Base-by-base conservation (phyloP, 2,329 filamentous ascomycete species). In the Fusarium xyrophilum region DNA sequence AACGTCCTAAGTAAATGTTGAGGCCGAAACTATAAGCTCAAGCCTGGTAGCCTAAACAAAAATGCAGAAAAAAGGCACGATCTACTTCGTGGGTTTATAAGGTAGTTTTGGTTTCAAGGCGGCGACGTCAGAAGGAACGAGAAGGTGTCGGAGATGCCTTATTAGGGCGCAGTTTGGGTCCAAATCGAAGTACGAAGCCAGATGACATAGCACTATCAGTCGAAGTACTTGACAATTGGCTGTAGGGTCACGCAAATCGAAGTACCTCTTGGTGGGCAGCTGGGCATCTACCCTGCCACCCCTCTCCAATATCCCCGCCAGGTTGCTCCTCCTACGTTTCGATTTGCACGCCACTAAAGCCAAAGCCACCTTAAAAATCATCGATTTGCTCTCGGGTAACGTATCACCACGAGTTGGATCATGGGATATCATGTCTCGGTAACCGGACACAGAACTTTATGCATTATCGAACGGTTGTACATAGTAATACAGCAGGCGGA, bases 251-350 rank as follows among this genome's bases (percentile, higher is more conserved):
- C 33, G 32, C 28, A 47, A 32, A 42, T 25, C 12, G 33, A 63
- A 47, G 68, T 70, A 70, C 46, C 61, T 53, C 32, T 42, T 40
- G 39, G 21, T 54, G 48, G 39, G 39, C 39, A 56, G 58, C 61
- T 63, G 67, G 66, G 67, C 56, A 55, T 36, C 54, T 60, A 66
- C 55, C 60, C 67, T 55, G 30, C 33, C 36, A 40, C 55, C 56
- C 43, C 36, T 43, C 42, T 62, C 59, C 39, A 61, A 61, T 39
- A 53, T 38, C 59, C 70, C 72, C 68, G 70, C 72, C 58, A 71
- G 71, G 72, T 74, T 74, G 71, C 72, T 71, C 72, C 72, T 74
- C 72, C 72, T 73, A 73, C 71, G 55, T 51, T 63, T 60, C 44
- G 57, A 42, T 60, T 55, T 63, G 55, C 60, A 63, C 55, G 66